Base-by-base conservation (phyloP, 352 stramenopile species). In the Globisporangium okanoganense region DNA sequence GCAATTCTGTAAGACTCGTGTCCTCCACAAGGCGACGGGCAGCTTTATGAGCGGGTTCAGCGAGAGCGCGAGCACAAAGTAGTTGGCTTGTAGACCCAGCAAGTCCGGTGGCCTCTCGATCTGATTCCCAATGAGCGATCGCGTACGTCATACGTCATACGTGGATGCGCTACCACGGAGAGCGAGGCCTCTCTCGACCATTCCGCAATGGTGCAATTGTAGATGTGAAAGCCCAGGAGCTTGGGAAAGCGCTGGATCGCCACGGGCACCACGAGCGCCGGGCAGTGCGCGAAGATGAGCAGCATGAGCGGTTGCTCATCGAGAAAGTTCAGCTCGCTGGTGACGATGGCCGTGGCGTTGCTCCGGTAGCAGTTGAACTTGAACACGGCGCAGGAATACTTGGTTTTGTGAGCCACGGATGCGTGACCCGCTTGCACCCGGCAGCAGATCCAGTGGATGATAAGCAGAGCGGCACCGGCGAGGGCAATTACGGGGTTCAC, bases 281-380 rank as follows among this genome's bases (percentile, higher is more conserved):
- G 58, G 55, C 76, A 86, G 55, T 86, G 76, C 35, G 63, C 62
- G 36, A 86, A 73, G 10, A 86, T 63, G 24, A 86, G 48, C 10
- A 55, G 62, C 1, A 47, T 51, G 24, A 77, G 63, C n/a, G 50
- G 64, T 6, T 33, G 25, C 2, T 57, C 54, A 20, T 75, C 57
- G 22, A 78, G 57, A 27, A 77, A 62, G 2, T 47, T 48, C 0
- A 74, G 49, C 3, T 52, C 44, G 3, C 56, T 18, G 4, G 20
- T 7, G 43, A 22, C 7, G 43, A 54, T 55, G 16, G 27, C 59
- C 4, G 36, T 25, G 13, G 60, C 51, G 5, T 52, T 29, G 7
- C 62, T 47, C 0, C 51, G 33, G 36, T 75, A 71, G 60, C 71
- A 76, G 43, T 72, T 78, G 52, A 66, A 73, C 27, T 68, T 57